Evolutionary conservation across 176 grass and related monocot genomes (phyloP), one percentile per base, ranked within the genome.

Genomic region (Raddia guianensis): DNA sequence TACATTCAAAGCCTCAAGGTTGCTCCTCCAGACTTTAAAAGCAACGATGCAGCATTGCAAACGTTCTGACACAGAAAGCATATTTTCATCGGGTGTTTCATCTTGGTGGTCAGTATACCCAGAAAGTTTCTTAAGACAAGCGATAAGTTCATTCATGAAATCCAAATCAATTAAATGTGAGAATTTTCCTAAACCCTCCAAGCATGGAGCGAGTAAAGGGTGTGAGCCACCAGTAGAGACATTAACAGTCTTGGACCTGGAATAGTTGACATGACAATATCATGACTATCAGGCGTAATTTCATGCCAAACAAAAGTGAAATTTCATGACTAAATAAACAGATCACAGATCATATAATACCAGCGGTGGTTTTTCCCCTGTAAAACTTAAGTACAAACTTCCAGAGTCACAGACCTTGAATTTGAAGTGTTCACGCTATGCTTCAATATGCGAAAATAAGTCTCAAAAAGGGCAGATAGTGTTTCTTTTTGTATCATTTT

Each of bases 121-220:
- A 80, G 88, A 88, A 83, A 95, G 96, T 65, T 95, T 90, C 74
- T 95, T 95, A 50, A 99, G 90, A 86, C 86, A 99, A 68, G 74
- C 0, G 1, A 90, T 82, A 89, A 99, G 93, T 87, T 99, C 93
- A 73, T 86, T 87, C 93, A 95, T 99, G 80, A 99, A 95, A 76
- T 95, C 86, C 63, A 99, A 89, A 87, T 95, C 90, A 75, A 99
- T 93, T 69, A 99, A 89, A 84, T 95, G 96, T 50, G 96, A 93
- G 77, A 95, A 99, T 83, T 95, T 99, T 72, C 90, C 92, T 66
- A 95, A 81, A 48, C 96, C 88, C 60, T 93, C 93, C 85, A 99
- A 84, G 75, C 92, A 99, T 47, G 96, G 70, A 77, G 84, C 82
- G 63, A 99, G 90, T 32, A 98, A 80, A 58, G 96, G 92, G 48